These are phyloP conservation scores for Candida saitoana DNA, from an alignment of 805 yeast genomes.

Conservation along the genomic window DNA sequence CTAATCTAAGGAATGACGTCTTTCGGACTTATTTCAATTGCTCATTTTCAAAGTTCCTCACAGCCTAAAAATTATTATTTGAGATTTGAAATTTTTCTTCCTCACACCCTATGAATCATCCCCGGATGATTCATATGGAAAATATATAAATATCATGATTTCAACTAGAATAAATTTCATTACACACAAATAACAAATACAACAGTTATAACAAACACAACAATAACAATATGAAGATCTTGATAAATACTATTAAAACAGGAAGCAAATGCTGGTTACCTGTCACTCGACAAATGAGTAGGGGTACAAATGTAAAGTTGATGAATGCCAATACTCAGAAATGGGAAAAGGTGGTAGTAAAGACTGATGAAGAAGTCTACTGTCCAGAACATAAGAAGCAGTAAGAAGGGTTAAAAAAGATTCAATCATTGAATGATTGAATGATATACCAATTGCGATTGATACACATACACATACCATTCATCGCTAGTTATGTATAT, in stretches of 20 bases:
- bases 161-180: no score
- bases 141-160: not conserved
- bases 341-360: not conserved
- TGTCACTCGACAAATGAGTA: slow-evolving; percentile 13
- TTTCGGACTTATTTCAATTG: no score
- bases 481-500: no score
- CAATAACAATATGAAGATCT: slow-evolving; percentile 11
- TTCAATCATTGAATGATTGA: no score
- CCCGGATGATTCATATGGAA: not conserved
- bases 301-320: slow-evolving; percentile 7
- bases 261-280: slow-evolving; percentile 44
- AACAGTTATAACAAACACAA: not conserved
- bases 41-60: no score
- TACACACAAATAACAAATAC: no score
- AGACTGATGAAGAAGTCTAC: not conserved
- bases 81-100: not conserved
- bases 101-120: not conserved
- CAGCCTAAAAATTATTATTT: no score
- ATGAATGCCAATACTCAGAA: not conserved
- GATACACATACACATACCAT: not conserved
- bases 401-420: no score
- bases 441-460: no score
- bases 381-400: slow-evolving; percentile 1
- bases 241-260: slow-evolving; percentile 35
- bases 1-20: no score